Base-by-base conservation (phyloP, 331 rosid genomes). In the Quercus phellos region DNA sequence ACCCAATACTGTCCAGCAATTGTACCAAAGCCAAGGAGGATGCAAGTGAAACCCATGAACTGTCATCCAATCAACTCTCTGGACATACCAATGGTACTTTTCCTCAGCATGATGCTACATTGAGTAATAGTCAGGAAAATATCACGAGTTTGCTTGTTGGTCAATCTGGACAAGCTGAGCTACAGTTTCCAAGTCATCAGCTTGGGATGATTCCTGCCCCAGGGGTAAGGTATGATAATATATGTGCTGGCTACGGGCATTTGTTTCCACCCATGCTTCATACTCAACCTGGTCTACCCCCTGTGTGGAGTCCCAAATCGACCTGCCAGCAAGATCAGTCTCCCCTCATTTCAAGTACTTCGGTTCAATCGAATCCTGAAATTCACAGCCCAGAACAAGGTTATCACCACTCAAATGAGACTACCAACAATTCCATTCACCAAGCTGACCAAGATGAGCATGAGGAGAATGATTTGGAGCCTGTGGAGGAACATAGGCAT, bases 381-480 rank as follows among this genome's bases (percentile, higher is more conserved):
- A 71, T 75, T 82, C 82, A 77, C 68, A 60, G 63, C 72, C 83
- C 90, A 55, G 85, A 84, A 35, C 83, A 79, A 75, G 75, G 34
- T 29, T 69, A 38, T 76, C 79, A 74, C 79, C 70, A 30, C 69
- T 83, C 78, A 3, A 91, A 85, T 3, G 88, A 84, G 50, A 72
- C 81, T 73, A 70, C 76, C 29, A 46, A 46, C 53, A 13, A 46
- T 46, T 46, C 53, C 14, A 61, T 68, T 69, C 88, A 81, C 72
- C 85, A 79, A 69, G 46, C 3, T 38, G 46, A 38, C 46, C 3
- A 38, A 38, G 73, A 68, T 22, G 43, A 51, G 77, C 68, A 71
- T 10, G 84, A 67, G 34, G 77, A 75, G 76, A 79, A 74, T 54
- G 42, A 82, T 58, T 66, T 43, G 74, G 88, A 83, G 19, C 69